These are phyloP conservation scores for Yamadazyma laniorum DNA, from an alignment of 805 yeast genomes.

Conservation along the genomic window DNA sequence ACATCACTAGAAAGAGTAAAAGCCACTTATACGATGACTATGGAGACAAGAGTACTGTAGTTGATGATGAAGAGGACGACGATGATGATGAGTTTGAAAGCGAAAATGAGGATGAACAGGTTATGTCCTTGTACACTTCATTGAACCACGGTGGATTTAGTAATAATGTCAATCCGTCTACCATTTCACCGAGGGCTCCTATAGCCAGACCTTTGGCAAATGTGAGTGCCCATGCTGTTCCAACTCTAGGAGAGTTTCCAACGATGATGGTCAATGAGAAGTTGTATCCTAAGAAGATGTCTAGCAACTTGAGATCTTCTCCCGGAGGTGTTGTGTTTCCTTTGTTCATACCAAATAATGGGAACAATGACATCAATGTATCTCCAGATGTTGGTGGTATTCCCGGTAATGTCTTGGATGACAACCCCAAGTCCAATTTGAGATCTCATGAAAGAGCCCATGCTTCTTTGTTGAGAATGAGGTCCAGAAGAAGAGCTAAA, in stretches of 20 bases:
- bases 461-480: slow-evolving; percentile 61
- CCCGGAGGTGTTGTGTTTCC: slow-evolving; percentile 14
- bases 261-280: slow-evolving; percentile 32
- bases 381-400: slow-evolving; percentile 5
- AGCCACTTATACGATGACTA: slow-evolving; percentile 12
- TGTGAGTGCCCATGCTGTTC: slow-evolving; percentile 27
- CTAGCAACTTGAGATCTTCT: slow-evolving; percentile 1
- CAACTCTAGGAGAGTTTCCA: slow-evolving; percentile 44
- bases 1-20: slow-evolving; percentile 6
- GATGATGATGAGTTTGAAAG: slow-evolving; percentile 25
- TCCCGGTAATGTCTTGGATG: slow-evolving; percentile 18
- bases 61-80: slow-evolving; percentile 7
- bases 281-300: slow-evolving; percentile 20
- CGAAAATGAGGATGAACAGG: slow-evolving; percentile 62
- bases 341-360: slow-evolving; percentile 5
- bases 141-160: slow-evolving; percentile 34
- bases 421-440: slow-evolving; percentile 27
- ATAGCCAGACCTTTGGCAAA: slow-evolving; percentile 17
- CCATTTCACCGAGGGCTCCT: slow-evolving; percentile 19
- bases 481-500: slow-evolving; percentile 55
- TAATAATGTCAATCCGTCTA: slow-evolving; percentile 22
- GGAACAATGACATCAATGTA: neutral
- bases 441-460: slow-evolving; percentile 63
- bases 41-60: slow-evolving; percentile 1
- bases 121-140: slow-evolving; percentile 64